These are phyloP conservation scores for Aspergillus biplanus DNA, from an alignment of 495 filamentous ascomycete genomes.

Conservation along the genomic window DNA sequence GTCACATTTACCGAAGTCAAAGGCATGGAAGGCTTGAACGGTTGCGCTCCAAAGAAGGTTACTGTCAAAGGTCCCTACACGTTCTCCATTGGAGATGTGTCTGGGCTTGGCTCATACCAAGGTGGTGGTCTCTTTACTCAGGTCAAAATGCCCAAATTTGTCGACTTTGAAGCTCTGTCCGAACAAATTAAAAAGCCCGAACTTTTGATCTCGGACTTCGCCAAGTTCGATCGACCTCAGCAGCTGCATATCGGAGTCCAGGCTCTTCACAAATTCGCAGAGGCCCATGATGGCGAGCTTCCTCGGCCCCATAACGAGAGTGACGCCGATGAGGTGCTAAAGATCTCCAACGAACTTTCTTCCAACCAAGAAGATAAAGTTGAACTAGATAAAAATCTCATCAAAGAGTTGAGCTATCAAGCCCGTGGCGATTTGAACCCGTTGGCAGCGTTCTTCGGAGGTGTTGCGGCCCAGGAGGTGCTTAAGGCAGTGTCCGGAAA, in stretches of 20 bases:
- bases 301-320: conserved; percentile 81
- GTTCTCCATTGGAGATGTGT: conserved; percentile 95
- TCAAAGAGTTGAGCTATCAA: conserved; percentile 93
- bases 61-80: conserved; percentile 96
- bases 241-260: conserved; percentile 94
- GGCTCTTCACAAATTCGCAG: conserved; percentile 82
- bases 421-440: conserved; percentile 90
- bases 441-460: conserved; percentile 95
- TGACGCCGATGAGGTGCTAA: conserved; percentile 78
- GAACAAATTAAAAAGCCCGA: conserved; percentile 84
- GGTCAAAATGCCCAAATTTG: conserved; percentile 95
- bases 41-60: conserved; percentile 79
- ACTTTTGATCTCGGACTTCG: conserved; percentile 89
- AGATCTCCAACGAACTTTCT: conserved; percentile 70
- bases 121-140: conserved; percentile 89
- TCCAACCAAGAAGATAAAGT: conserved; percentile 67
- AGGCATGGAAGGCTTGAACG: conserved; percentile 90
- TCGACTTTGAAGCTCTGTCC: conserved; percentile 83
- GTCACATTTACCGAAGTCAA: conserved; percentile 92
- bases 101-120: conserved; percentile 80
- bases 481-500: conserved; percentile 98
- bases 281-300: conserved; percentile 66
- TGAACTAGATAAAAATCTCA: conserved; percentile 89
- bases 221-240: conserved; percentile 92
- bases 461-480: conserved; percentile 92